phyloP scores from a whole-genome alignment of 441 rosid species.

The Gossypium armourianum region DNA sequence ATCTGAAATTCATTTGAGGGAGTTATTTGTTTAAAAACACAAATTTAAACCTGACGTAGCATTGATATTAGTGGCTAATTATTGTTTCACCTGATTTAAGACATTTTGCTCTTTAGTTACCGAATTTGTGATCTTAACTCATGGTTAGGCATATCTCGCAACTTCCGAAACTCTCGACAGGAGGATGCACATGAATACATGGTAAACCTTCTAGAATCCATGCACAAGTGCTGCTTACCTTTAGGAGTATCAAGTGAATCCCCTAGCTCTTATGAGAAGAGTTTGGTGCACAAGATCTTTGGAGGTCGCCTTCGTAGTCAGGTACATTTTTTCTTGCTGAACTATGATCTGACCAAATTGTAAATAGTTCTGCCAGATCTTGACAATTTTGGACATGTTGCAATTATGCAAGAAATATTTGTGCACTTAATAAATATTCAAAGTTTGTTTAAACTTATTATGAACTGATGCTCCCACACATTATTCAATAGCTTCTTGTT shows the following conservation, averaged over 20 bases:
- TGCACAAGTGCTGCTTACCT: conserved; percentile 94
- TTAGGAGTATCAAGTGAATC: conserved; percentile 89
- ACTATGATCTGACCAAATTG: background rate
- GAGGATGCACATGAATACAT: conserved; percentile 97
- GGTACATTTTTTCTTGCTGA: conserved; percentile 30
- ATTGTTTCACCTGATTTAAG: background rate
- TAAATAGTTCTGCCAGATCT: background rate
- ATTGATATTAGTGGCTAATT: background rate
- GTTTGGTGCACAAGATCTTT: conserved; percentile 87
- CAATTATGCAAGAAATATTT: background rate
- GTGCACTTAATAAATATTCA: background rate
- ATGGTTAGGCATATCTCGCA: conserved; percentile 68
- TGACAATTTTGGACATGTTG: background rate
- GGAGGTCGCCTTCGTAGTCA: conserved; percentile 89
- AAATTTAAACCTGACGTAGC: background rate
- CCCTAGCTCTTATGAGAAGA: conserved; percentile 73
- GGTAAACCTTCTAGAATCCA: conserved; percentile 86
- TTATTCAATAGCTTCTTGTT: conserved; percentile 9
- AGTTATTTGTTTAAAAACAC: background rate
- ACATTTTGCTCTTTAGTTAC: background rate
- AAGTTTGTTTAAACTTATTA: background rate
- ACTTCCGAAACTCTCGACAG: conserved; percentile 63
- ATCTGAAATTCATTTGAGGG: background rate
- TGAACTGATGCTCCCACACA: background rate
- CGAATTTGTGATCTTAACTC: conserved; percentile 28